Evolutionary conservation across 805 yeast genomes (phyloP).

Genomic region (Debaryomyces castellii): DNA sequence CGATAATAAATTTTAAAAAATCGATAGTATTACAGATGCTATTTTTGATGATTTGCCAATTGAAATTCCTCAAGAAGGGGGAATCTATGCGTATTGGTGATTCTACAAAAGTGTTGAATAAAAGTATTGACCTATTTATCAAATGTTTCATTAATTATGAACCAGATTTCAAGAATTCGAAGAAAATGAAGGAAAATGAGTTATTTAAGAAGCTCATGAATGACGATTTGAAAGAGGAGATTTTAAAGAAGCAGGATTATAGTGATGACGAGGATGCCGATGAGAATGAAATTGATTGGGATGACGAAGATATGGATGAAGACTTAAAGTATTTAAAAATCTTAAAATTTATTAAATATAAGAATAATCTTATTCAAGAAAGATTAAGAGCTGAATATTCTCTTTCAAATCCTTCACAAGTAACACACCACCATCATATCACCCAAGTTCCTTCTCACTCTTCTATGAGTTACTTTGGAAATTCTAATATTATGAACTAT

Average conservation of each 20-base stretch:
- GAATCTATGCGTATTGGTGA: conserved; percentile 16
- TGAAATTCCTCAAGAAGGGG: conserved; percentile 31
- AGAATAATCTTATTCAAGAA: conserved; percentile 16
- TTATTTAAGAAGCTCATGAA: conserved; percentile 37
- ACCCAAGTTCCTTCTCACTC: not conserved
- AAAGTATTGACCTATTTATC: conserved; percentile 33
- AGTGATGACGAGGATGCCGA: conserved; percentile 28
- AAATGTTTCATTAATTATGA: conserved; percentile 40
- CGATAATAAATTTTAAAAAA: conserved; percentile 43
- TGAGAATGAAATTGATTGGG: conserved; percentile 44
- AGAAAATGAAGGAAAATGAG: conserved; percentile 31
- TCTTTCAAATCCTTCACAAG: conserved; percentile 2
- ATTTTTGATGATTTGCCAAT: conserved; percentile 39
- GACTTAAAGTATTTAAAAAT: conserved; percentile 44
- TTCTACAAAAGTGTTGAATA: conserved; percentile 18
- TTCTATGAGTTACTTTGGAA: not conserved
- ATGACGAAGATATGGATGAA: conserved; percentile 47
- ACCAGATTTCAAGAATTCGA: conserved; percentile 18
- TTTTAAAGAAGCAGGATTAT: conserved; percentile 32
- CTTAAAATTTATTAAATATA: conserved; percentile 42
- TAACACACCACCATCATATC: conserved; percentile 7
- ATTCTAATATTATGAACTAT: not conserved
- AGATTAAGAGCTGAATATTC: conserved; percentile 1
- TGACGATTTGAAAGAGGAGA: conserved; percentile 39
- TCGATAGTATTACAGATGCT: conserved; percentile 43